Percentiles rank a stretch among this genome's conserved stretches.
Evolutionary conservation across 345 rosid genomes (phyloP).

Genomic region (Eucalyptus pumila): DNA sequence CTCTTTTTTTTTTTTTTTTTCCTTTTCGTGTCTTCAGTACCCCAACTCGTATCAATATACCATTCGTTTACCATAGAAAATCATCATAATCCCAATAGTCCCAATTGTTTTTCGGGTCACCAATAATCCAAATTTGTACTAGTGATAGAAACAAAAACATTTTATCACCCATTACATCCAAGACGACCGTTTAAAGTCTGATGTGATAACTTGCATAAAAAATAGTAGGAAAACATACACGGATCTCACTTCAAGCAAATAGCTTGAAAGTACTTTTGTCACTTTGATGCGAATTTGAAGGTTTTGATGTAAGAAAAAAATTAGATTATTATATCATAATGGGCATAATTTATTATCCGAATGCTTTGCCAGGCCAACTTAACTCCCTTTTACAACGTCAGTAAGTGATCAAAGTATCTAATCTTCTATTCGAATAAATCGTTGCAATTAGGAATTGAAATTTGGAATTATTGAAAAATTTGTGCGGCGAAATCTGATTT

Average conservation of each 20-base stretch:
- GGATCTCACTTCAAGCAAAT: background rate
- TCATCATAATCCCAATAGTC: background rate
- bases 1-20: background rate
- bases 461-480: too few species aligned
- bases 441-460: fast-evolving
- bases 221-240: background rate
- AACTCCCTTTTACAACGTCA: too few species aligned
- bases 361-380: too few species aligned
- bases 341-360: background rate
- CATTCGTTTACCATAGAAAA: background rate
- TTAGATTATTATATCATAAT: background rate
- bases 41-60: background rate
- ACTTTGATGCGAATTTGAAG: fast-evolving
- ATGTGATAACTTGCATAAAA: background rate
- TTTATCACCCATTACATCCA: background rate
- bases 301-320: background rate
- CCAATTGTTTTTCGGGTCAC: background rate
- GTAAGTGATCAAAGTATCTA: too few species aligned
- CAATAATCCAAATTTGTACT: background rate
- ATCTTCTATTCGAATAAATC: too few species aligned
- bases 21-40: background rate
- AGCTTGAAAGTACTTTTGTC: background rate
- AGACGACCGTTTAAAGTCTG: fast-evolving
- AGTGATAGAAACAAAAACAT: background rate
- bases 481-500: too few species aligned